Percentiles rank a stretch among this genome's conserved stretches.
phyloP scores from a whole-genome alignment of 139 green algal genomes.

The Trebouxia sp. region DNA sequence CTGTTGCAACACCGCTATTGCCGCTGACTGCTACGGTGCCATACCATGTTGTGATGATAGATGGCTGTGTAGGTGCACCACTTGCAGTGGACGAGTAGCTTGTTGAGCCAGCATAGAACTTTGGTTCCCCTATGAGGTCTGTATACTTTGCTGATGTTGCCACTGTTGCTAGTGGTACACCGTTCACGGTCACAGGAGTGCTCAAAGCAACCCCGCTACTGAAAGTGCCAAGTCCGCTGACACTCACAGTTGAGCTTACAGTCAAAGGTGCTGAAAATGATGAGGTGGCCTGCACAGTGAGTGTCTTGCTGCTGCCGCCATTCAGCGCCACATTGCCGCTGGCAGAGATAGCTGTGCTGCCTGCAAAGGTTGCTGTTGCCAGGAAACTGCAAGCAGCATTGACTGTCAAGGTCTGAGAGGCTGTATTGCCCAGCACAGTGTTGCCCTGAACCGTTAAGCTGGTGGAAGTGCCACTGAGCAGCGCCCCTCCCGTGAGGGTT shows the following conservation, averaged over 20 bases:
- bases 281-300: background rate
- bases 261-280: slow-evolving; percentile 1
- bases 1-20: background rate
- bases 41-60: background rate
- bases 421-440: slow-evolving; percentile 10
- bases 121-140: background rate
- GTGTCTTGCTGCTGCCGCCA: background rate
- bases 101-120: background rate
- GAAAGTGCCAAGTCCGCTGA: background rate
- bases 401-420: background rate
- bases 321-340: background rate
- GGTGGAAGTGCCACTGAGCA: background rate
- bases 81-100: background rate
- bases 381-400: slow-evolving; percentile 3
- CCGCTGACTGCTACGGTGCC: background rate
- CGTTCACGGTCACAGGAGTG: slow-evolving; percentile 1
- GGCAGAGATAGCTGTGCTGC: background rate
- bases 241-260: background rate
- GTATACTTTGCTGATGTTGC: background rate
- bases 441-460: background rate
- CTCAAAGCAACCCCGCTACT: background rate
- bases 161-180: background rate
- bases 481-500: background rate
- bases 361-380: background rate
- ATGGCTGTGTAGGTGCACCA: background rate